These are phyloP conservation scores for Tolypocladium tundrense DNA, from an alignment of 2,329 filamentous ascomycete species.

Conservation along the genomic window DNA sequence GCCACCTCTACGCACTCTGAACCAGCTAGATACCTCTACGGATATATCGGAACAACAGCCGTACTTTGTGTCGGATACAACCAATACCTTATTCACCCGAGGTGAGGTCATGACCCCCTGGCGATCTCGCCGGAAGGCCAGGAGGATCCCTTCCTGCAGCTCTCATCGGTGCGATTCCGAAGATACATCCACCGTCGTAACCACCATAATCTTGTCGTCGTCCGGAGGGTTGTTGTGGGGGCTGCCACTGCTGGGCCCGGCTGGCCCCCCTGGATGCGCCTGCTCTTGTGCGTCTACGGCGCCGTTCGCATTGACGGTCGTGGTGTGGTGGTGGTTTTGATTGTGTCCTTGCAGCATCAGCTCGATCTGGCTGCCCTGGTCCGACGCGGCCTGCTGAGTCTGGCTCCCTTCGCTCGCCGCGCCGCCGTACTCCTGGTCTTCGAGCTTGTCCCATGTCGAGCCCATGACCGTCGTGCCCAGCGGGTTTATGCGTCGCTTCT, in stretches of 20 bases:
- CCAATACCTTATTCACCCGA: background rate
- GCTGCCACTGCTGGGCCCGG: conserved; percentile 1
- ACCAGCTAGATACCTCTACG: background rate
- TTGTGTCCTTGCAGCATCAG: conserved; percentile 10
- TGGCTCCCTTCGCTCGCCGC: background rate
- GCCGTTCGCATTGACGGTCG: conserved; percentile 6
- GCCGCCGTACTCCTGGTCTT: conserved; percentile 12
- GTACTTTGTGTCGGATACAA: background rate
- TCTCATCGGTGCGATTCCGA: conserved; percentile 2
- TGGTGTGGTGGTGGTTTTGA: conserved; percentile 4
- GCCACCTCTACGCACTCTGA: background rate
- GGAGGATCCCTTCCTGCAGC: background rate
- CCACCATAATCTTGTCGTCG: conserved; percentile 14
- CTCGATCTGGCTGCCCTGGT: conserved; percentile 19
- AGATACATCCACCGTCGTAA: conserved; percentile 17
- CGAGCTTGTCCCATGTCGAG: conserved; percentile 18
- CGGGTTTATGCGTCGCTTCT: conserved; percentile 4
- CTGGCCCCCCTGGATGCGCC: conserved; percentile 4
- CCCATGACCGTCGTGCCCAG: conserved; percentile 9
- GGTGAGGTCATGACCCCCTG: no score
- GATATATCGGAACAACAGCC: background rate
- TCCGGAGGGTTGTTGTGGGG: background rate
- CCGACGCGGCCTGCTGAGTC: background rate
- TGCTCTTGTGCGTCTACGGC: background rate
- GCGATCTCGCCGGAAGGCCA: no score